These are phyloP conservation scores for Citrus inodora DNA, from an alignment of 345 rosid genomes.

Conservation along the genomic window DNA sequence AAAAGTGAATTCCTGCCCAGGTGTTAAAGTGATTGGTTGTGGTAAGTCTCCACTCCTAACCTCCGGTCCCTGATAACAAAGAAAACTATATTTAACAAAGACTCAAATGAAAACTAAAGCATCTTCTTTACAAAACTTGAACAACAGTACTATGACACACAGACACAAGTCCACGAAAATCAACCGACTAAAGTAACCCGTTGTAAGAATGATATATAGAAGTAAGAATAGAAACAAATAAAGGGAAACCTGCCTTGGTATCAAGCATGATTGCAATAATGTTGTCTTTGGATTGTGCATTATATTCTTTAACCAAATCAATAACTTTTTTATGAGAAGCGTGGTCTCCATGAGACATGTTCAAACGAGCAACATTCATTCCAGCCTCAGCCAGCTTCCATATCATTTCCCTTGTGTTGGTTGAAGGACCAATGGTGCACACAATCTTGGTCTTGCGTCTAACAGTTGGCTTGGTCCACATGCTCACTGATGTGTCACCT, in stretches of 20 bases:
- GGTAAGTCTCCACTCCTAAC: constrained; percentile 99
- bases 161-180: neutral
- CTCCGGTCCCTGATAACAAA: constrained; percentile 76
- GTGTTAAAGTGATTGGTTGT: constrained; percentile 61
- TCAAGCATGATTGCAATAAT: constrained; percentile 96
- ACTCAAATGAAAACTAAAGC: constrained; percentile 1
- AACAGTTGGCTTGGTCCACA: constrained; percentile 86
- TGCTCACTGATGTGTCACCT: constrained; percentile 54
- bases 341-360: constrained; percentile 99
- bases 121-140: neutral
- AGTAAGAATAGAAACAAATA: constrained; percentile 8
- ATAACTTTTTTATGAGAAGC: constrained; percentile 96
- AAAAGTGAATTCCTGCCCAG: constrained; percentile 95
- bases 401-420: constrained; percentile 91
- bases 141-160: neutral
- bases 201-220: neutral
- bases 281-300: constrained; percentile 84
- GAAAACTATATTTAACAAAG: neutral
- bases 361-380: constrained; percentile 96
- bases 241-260: constrained; percentile 64
- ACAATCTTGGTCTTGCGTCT: constrained; percentile 96
- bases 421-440: constrained; percentile 95
- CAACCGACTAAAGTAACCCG: neutral
- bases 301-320: constrained; percentile 96
- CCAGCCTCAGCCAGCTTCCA: constrained; percentile 99